Evolutionary conservation across 1,284 basidiomycete species (phyloP).

Genomic region (Neonothopanus nambi): DNA sequence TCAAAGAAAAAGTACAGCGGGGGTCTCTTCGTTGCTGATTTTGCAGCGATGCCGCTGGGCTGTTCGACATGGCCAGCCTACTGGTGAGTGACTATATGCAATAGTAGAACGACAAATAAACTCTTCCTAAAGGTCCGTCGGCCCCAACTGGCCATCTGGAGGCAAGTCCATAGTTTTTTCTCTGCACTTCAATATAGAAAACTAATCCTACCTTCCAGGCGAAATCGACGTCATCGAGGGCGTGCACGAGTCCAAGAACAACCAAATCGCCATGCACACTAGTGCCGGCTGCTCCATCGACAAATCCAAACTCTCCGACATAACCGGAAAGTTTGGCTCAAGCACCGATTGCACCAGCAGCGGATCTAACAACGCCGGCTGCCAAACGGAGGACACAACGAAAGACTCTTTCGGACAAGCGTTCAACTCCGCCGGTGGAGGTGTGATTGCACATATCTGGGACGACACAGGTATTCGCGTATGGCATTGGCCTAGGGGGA

Average conservation of each 20-base stretch:
- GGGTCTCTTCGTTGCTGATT: conserved; percentile 19
- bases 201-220: too few species aligned
- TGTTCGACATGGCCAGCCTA: conserved; percentile 17
- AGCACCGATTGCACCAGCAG: conserved; percentile 8
- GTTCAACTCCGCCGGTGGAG: conserved; percentile 19
- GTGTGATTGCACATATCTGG: conserved; percentile 14
- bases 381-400: conserved; percentile 10
- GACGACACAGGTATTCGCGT: conserved; percentile 11
- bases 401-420: conserved; percentile 13
- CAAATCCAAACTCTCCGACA: background rate
- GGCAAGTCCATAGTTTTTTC: too few species aligned
- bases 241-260: too few species aligned
- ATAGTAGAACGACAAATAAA: too few species aligned
- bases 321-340: conserved; percentile 3
- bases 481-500: conserved; percentile 13
- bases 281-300: conserved; percentile 32
- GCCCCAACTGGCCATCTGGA: too few species aligned
- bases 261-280: conserved; percentile 35
- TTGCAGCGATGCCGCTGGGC: conserved; percentile 15
- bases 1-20: conserved; percentile 16
- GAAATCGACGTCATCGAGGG: too few species aligned
- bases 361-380: conserved; percentile 13
- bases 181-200: too few species aligned
- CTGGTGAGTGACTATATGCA: too few species aligned
- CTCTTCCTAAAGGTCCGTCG: too few species aligned